These are phyloP conservation scores for Tulasnella sp. DNA, from an alignment of 768 basidiomycete species.

Conservation along the genomic window DNA sequence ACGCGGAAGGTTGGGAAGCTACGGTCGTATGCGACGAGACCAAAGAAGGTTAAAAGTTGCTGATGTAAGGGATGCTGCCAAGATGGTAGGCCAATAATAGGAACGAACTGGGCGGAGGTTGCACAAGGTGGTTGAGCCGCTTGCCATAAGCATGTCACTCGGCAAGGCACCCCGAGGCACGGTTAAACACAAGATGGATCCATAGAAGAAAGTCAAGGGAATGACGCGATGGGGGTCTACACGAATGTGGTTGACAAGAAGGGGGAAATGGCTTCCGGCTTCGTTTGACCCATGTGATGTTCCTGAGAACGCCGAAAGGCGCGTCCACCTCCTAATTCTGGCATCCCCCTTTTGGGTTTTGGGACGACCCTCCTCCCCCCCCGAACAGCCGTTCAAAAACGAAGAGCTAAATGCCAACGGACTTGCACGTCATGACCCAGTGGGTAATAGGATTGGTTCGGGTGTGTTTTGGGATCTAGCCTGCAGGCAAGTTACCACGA, in stretches of 20 bases:
- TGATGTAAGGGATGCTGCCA: neutral
- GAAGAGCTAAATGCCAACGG: neutral
- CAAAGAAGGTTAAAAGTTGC: neutral
- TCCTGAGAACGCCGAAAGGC: neutral
- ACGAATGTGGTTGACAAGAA: neutral
- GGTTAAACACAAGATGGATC: neutral
- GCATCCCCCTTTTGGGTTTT: neutral
- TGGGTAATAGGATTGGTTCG: too few species aligned
- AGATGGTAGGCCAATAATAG: neutral
- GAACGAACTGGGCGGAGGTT: neutral
- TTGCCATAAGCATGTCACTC: neutral
- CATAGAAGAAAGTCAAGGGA: neutral
- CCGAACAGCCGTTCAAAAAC: neutral
- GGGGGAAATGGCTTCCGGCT: neutral
- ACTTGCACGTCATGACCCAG: too few species aligned
- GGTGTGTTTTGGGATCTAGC: neutral
- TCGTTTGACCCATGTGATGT: neutral
- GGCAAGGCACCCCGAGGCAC: slow-evolving; percentile 2
- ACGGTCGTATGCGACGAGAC: neutral
- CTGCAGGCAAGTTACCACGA: neutral
- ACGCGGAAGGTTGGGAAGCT: neutral
- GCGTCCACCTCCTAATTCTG: neutral
- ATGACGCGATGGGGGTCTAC: neutral
- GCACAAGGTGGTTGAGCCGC: neutral
- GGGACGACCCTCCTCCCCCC: neutral